phyloP scores from a whole-genome alignment of 805 yeast genomes.

The Ogataea corticis region DNA sequence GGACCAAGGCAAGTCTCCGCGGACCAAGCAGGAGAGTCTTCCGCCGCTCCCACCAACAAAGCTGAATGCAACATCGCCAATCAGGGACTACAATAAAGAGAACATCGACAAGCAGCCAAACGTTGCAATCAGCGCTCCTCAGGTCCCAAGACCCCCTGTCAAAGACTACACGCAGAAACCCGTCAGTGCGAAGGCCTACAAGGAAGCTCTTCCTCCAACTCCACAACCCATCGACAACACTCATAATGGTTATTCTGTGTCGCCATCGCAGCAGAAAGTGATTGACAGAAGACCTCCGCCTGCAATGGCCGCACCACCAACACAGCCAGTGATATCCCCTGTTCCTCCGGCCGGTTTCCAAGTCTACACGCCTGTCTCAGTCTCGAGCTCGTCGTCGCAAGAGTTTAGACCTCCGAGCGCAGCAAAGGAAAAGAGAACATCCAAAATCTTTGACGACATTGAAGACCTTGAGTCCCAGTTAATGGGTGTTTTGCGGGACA shows the following conservation, averaged over 20 bases:
- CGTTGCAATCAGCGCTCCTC: background rate
- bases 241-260: background rate
- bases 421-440: slow-evolving; percentile 19
- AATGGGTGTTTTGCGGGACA: slow-evolving; percentile 23
- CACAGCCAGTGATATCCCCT: too few relatives aligned
- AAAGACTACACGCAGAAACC: slow-evolving; percentile 2
- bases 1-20: slow-evolving; percentile 3
- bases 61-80: slow-evolving; percentile 1
- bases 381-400: background rate
- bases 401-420: background rate
- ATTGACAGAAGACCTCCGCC: slow-evolving; percentile 14
- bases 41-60: slow-evolving; percentile 4
- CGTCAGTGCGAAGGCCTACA: background rate
- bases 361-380: too few relatives aligned
- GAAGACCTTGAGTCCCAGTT: slow-evolving; percentile 31
- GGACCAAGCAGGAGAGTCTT: slow-evolving; percentile 5
- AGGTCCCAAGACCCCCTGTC: background rate
- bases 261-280: slow-evolving; percentile 10
- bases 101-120: background rate
- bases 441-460: slow-evolving; percentile 29
- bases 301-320: background rate
- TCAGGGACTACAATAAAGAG: slow-evolving; percentile 4
- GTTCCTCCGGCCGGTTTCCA: background rate
- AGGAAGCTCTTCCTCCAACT: background rate
- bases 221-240: background rate